Evolutionary conservation across 768 basidiomycete genomes (phyloP).

Genomic region (Leccinum disarticulatum): DNA sequence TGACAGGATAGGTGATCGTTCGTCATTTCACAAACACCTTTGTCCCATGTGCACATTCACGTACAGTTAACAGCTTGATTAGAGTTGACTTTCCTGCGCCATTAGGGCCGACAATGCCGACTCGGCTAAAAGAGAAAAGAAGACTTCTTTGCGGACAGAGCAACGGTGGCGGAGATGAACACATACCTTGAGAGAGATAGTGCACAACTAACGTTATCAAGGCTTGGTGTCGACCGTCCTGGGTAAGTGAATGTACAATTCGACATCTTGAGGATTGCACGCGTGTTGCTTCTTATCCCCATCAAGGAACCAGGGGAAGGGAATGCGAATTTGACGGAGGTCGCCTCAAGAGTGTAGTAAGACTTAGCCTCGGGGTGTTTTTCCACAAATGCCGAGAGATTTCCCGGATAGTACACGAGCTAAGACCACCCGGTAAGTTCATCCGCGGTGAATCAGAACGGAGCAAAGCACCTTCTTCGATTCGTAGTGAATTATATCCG

Average conservation of each 20-base stretch:
- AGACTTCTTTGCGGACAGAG: slow-evolving; percentile 14
- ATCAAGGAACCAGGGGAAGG: slow-evolving; percentile 94
- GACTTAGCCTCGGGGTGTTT: slow-evolving; percentile 91
- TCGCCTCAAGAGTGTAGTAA: slow-evolving; percentile 94
- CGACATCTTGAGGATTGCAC: slow-evolving; percentile 90
- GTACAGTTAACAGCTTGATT: slow-evolving; percentile 87
- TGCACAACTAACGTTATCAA: slow-evolving; percentile 87
- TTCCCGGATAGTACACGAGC: slow-evolving; percentile 93
- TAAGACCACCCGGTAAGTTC: slow-evolving; percentile 31
- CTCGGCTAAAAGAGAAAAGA: slow-evolving; percentile 57
- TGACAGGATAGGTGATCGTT: slow-evolving; percentile 29
- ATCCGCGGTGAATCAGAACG: slow-evolving; percentile 14
- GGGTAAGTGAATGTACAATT: slow-evolving; percentile 96
- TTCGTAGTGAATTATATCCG: slow-evolving; percentile 98
- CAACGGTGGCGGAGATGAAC: slow-evolving; percentile 25
- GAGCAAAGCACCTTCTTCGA: slow-evolving; percentile 67
- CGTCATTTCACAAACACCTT: slow-evolving; percentile 11
- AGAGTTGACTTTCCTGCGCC: slow-evolving; percentile 96
- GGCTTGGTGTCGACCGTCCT: slow-evolving; percentile 73
- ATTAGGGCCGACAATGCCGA: slow-evolving; percentile 90
- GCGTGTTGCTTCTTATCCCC: slow-evolving; percentile 95
- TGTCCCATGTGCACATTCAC: slow-evolving; percentile 23
- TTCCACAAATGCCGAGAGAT: slow-evolving; percentile 86
- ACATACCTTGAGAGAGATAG: slow-evolving; percentile 85
- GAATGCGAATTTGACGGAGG: slow-evolving; percentile 93